phyloP scores from a whole-genome alignment of 83 land plant species.

The Picea engelmannii region DNA sequence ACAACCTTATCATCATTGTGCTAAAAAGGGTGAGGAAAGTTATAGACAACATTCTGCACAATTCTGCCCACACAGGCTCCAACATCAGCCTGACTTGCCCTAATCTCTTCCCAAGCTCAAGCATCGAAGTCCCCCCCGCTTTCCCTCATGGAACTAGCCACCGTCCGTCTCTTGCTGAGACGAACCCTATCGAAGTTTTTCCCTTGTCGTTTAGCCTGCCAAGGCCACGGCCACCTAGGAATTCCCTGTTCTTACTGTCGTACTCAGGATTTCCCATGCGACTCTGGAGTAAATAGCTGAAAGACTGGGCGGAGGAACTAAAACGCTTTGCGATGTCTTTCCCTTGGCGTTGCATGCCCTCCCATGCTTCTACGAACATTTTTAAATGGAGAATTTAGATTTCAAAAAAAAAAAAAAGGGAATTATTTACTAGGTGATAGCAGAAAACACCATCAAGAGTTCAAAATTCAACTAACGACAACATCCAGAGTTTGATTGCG shows the following conservation, averaged over 20 bases:
- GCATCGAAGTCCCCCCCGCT: constrained; percentile 8
- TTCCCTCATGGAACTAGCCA: constrained; percentile 28
- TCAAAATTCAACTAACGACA: too few relatives aligned
- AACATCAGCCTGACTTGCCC: constrained; percentile 87
- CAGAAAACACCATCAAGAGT: too few relatives aligned
- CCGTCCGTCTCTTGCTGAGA: constrained; percentile 9
- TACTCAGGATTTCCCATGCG: constrained; percentile 49
- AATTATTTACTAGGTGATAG: too few relatives aligned
- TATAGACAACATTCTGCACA: constrained; percentile 52
- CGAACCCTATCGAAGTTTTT: constrained; percentile 1
- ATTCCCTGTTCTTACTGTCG: neutral
- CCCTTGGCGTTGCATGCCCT: constrained; percentile 92
- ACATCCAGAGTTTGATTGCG: too few relatives aligned
- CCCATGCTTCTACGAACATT: constrained; percentile 88
- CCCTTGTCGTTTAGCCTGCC: constrained; percentile 27
- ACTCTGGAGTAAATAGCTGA: constrained; percentile 69
- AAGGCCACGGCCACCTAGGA: constrained; percentile 22
- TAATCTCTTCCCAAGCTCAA: constrained; percentile 57
- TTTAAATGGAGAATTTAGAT: too few relatives aligned
- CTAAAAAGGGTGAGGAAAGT: constrained; percentile 46
- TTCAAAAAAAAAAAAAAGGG: too few relatives aligned
- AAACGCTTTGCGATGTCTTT: constrained; percentile 78
- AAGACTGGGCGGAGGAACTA: constrained; percentile 56
- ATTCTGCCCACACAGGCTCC: constrained; percentile 75
- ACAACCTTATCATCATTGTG: constrained; percentile 14